Evolutionary conservation across 78 protist genomes (phyloP), one percentile per base, ranked within the genome.

Genomic region (Blattamonas nauphoetae): DNA sequence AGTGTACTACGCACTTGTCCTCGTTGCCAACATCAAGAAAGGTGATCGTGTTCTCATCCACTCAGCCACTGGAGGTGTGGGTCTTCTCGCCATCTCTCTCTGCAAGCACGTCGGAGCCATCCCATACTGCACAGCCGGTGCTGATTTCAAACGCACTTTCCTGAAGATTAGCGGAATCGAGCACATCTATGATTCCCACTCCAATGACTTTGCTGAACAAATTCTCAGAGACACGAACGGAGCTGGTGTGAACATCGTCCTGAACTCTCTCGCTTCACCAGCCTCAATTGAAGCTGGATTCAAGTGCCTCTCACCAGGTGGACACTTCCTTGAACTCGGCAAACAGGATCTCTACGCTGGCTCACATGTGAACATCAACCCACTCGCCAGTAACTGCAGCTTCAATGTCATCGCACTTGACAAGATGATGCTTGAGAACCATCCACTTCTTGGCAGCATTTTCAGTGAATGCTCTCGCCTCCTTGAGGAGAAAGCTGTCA

Each of bases 281-380:
- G 83, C 33, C 45, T 32, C 5, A 6, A 79, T 79, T 11, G 86
- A 79, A 36, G 35, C 92, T 32, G 90, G 78, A 11, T 92, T 92
- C 88, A 44, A 88, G 3, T 90, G 90, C 88, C 77, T 92, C 32
- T 93, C 94, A 0, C 92, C 90, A 78, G 95, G 95, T 45, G 91
- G 91, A 55, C 92, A 91, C 84, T 90, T 88, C 86, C 44, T 90
- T 4, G 36, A 33, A 4, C 91, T 93, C 93, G 92, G 89, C 2
- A 79, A 79, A 21, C 42, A 4, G 33, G 83, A 79, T 21, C 6
- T 79, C 41, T 79, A 79, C 83, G 71, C 38, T 29, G 83, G 43
- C 33, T 4, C 83, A 4, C 4, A 38, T 4, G 4, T 79, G 45
- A 32, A 4, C 29, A 4, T 79, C 42, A n/a, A 6, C 33, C 83